These are phyloP conservation scores for Guyanaporus albipodus DNA, from an alignment of 768 basidiomycete species.

Conservation along the genomic window DNA sequence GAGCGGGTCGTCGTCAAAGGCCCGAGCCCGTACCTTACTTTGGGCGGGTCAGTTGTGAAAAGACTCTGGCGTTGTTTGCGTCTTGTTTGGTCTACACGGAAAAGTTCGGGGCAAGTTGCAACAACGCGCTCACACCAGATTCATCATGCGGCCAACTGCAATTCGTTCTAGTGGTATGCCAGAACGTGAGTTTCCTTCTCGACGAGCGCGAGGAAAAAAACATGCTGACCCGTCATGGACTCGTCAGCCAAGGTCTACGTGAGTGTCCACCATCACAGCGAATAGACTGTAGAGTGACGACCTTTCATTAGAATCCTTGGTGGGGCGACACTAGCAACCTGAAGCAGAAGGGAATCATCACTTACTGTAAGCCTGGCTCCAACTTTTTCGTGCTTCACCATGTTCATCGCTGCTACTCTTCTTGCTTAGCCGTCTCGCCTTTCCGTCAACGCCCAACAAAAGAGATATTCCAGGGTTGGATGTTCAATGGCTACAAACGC, in stretches of 20 bases:
- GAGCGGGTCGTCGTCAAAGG: neutral
- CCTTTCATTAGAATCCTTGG: constrained; percentile 72
- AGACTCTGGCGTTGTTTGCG: constrained; percentile 24
- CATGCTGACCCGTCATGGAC: constrained; percentile 6
- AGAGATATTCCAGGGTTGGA: constrained; percentile 64
- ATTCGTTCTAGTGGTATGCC: constrained; percentile 74
- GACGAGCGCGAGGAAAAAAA: neutral
- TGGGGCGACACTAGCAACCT: constrained; percentile 77
- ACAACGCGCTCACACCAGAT: neutral
- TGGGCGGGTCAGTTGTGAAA: neutral
- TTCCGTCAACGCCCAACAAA: constrained; percentile 73
- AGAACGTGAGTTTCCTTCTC: constrained; percentile 52
- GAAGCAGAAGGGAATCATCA: constrained; percentile 71
- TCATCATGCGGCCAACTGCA: constrained; percentile 49
- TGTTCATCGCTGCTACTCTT: neutral
- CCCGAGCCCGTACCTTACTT: constrained; percentile 12
- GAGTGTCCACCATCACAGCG: constrained; percentile 35
- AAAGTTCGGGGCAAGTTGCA: no score
- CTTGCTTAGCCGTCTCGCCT: constrained; percentile 68
- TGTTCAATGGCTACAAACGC: constrained; percentile 85
- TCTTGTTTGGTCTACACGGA: constrained; percentile 34
- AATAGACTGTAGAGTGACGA: constrained; percentile 1
- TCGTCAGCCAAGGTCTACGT: constrained; percentile 74
- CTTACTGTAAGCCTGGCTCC: constrained; percentile 64
- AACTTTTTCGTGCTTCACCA: neutral